Evolutionary conservation across 1,284 basidiomycete genomes (phyloP).

Genomic region (Cutaneotrichosporon spelunceum): DNA sequence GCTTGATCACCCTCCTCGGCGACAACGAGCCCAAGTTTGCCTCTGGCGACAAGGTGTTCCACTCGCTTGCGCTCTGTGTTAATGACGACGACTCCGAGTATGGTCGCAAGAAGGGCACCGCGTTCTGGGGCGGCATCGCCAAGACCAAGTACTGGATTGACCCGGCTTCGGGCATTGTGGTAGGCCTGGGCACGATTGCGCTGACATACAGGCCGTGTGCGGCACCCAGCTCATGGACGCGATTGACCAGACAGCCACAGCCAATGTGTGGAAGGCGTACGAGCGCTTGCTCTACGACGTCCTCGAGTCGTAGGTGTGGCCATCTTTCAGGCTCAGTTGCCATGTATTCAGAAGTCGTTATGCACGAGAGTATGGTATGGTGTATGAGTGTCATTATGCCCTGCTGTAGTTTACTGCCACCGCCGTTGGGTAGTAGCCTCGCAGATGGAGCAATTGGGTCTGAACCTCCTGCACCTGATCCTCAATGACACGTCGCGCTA

Average conservation of each 20-base stretch:
- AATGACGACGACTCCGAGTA: not conserved
- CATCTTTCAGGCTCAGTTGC: not conserved
- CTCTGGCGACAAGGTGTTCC: conserved; percentile 13
- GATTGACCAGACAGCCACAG: not conserved
- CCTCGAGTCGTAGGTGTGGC: not conserved
- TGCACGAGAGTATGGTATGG: too few relatives aligned
- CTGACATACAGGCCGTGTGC: not conserved
- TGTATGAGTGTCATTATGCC: not conserved
- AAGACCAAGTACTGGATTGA: conserved; percentile 31
- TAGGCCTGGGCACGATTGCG: conserved; percentile 8
- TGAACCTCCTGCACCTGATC: too few relatives aligned
- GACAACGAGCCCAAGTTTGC: conserved; percentile 11
- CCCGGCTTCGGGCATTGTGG: conserved; percentile 25
- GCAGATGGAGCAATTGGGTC: too few relatives aligned
- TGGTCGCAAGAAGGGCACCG: conserved; percentile 23
- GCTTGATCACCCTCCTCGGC: conserved; percentile 9
- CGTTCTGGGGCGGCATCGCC: conserved; percentile 29
- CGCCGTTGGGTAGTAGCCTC: conserved; percentile 17
- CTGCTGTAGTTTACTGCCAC: not conserved
- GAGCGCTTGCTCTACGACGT: conserved; percentile 8
- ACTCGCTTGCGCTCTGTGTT: conserved; percentile 17
- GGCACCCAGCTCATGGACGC: conserved; percentile 12
- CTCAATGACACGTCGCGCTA: conserved; percentile 36
- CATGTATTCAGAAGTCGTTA: not conserved
- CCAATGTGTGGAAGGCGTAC: conserved; percentile 3